Evolutionary conservation across 2,329 filamentous ascomycete genomes (phyloP).

Genomic region (Colletotrichum sojae): DNA sequence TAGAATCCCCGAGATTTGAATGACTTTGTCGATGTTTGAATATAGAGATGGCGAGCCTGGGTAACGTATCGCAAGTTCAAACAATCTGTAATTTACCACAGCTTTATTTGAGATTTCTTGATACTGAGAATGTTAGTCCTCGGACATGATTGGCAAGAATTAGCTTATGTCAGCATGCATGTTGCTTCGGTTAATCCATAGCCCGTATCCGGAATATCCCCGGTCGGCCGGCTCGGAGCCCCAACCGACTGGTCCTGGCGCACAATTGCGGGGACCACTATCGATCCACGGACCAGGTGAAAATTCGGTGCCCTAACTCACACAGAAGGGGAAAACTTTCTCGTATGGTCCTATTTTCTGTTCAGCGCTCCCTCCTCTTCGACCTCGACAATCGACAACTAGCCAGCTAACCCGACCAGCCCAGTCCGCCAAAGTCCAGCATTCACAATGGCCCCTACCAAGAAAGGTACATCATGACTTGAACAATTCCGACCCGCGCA

Average conservation of each 20-base stretch:
- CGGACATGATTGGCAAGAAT: too few relatives aligned
- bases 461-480: constrained; percentile 54
- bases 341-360: neutral
- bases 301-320: constrained; percentile 34
- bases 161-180: neutral
- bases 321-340: constrained; percentile 23
- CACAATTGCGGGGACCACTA: too few relatives aligned
- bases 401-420: constrained; percentile 42
- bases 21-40: too few relatives aligned
- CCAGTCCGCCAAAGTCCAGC: constrained; percentile 44
- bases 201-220: neutral
- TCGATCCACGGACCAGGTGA: constrained; percentile 10
- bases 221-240: too few relatives aligned
- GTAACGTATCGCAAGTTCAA: too few relatives aligned
- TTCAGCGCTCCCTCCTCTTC: neutral
- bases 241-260: too few relatives aligned
- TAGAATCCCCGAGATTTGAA: too few relatives aligned
- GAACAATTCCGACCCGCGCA: constrained; percentile 32
- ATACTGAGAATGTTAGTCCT: too few relatives aligned
- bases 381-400: constrained; percentile 32
- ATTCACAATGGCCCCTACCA: constrained; percentile 56
- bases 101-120: too few relatives aligned
- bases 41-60: too few relatives aligned
- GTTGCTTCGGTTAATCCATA: neutral
- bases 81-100: too few relatives aligned